Evolutionary conservation across 208 protist genomes (phyloP), one percentile per base, ranked within the genome.

Genomic region (Crithidia expoeki): DNA sequence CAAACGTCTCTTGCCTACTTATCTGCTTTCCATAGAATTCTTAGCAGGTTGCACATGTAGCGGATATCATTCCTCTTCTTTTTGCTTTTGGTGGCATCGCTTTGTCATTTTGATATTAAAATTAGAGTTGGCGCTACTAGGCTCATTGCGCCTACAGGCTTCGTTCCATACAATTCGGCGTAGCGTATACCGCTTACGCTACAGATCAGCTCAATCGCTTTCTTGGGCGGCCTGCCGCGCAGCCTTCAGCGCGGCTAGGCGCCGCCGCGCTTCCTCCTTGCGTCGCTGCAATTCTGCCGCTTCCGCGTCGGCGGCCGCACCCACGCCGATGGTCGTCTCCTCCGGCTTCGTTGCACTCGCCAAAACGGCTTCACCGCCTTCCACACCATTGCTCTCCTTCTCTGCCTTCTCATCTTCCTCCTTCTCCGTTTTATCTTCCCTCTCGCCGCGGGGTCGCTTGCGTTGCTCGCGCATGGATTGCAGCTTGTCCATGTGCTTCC

Each of bases 181-280:
- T n/a, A n/a, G n/a, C n/a, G n/a, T n/a, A n/a, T n/a, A n/a, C n/a
- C n/a, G n/a, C n/a, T n/a, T n/a, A n/a, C n/a, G n/a, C n/a, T n/a
- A n/a, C n/a, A n/a, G n/a, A n/a, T n/a, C n/a, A n/a, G n/a, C 23
- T 49, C 27, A 69, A 11, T 52, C 42, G 14, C 58, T 34, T 23
- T 68, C 47, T 32, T 63, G 55, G 0, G 56, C 71, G 9, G 71
- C 56, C 47, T 51, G 46, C 0, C 63, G 63, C n/a, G 69, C 74
- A 33, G 67, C 72, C 53, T 86, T 84, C n/a, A 93, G 38, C 9
- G 72, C 77, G 11, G 76, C 76, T 21, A 93, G 52, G 6, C 84
- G 81, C 30, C 76, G 80, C 25, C 84, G 84, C 52, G 84, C 77
- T 12, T 75, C 80, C 57, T 81, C 75, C 57, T 85, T 86, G 38